phyloP scores from a whole-genome alignment of 1,284 basidiomycete genomes.

The Fomitopsis palustris region DNA sequence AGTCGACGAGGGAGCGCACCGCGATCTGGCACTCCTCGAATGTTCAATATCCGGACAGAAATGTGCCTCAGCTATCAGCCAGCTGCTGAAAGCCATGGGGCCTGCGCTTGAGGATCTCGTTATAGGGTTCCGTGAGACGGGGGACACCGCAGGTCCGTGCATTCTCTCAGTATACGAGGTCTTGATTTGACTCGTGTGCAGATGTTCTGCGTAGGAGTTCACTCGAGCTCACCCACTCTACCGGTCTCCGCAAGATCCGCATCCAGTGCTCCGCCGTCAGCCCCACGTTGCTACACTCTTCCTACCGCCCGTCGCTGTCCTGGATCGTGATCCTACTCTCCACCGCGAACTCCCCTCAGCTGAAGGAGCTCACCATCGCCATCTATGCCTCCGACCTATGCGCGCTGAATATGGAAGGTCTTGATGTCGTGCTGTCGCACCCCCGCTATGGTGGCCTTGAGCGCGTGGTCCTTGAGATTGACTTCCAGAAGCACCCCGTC shows the following conservation, averaged over 20 bases:
- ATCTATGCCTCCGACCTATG: constrained; percentile 12
- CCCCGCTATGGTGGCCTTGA: constrained; percentile 10
- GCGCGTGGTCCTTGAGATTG: constrained; percentile 13
- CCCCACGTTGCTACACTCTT: not conserved
- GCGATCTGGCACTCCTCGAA: constrained; percentile 10
- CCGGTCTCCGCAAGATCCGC: constrained; percentile 14
- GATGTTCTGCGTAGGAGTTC: constrained; percentile 17
- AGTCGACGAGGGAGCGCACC: constrained; percentile 8
- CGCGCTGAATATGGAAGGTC: constrained; percentile 20
- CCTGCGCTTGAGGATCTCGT: constrained; percentile 12
- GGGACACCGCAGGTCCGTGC: constrained; percentile 20
- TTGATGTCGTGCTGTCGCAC: constrained; percentile 21
- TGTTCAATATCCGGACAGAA: constrained; percentile 17
- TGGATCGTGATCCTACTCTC: constrained; percentile 24
- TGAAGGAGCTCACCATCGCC: constrained; percentile 14
- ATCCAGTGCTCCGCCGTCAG: constrained; percentile 12
- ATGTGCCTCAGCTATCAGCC: constrained; percentile 16
- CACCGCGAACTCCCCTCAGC: constrained; percentile 12
- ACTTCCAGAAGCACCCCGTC: not conserved
- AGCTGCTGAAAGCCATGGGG: constrained; percentile 16
- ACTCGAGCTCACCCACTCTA: constrained; percentile 14
- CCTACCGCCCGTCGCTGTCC: constrained; percentile 19
- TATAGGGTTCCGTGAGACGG: constrained; percentile 19
- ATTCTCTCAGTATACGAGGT: not conserved
- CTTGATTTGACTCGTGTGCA: constrained; percentile 1